These are phyloP conservation scores for Paramecium octaurelia DNA, from an alignment of 73 alveolate species.

Conservation along the genomic window DNA sequence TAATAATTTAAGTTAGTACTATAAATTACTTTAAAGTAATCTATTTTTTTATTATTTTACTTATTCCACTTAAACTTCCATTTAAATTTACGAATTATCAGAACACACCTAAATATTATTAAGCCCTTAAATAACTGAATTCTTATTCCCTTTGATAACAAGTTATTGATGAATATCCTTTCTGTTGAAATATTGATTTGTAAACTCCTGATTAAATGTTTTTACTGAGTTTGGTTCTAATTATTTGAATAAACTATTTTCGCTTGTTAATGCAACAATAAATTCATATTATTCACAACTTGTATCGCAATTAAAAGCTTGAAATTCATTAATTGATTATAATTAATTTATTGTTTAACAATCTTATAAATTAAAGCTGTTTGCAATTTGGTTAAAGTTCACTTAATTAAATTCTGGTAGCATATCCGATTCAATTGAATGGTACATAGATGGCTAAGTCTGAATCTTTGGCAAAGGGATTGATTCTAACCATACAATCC, in stretches of 20 bases:
- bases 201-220: not conserved
- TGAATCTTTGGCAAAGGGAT: not conserved
- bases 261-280: not conserved
- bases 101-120: not conserved
- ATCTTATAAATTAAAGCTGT: not conserved
- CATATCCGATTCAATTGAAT: not conserved
- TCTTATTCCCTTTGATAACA: not conserved
- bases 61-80: not conserved
- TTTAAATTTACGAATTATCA: not conserved
- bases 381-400: not conserved
- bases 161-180: not conserved
- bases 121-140: not conserved
- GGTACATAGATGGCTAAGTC: not conserved
- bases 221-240: not conserved
- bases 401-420: not conserved
- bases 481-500: not conserved
- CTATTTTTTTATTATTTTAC: not conserved
- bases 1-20: not conserved
- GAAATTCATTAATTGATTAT: not conserved
- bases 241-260: not conserved
- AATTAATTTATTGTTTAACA: not conserved
- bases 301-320: not conserved
- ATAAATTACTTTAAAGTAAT: not conserved
- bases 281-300: not conserved
- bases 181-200: not conserved